phyloP scores from a whole-genome alignment of 2,329 filamentous ascomycete species.

The Rhynchosporium agropyri region DNA sequence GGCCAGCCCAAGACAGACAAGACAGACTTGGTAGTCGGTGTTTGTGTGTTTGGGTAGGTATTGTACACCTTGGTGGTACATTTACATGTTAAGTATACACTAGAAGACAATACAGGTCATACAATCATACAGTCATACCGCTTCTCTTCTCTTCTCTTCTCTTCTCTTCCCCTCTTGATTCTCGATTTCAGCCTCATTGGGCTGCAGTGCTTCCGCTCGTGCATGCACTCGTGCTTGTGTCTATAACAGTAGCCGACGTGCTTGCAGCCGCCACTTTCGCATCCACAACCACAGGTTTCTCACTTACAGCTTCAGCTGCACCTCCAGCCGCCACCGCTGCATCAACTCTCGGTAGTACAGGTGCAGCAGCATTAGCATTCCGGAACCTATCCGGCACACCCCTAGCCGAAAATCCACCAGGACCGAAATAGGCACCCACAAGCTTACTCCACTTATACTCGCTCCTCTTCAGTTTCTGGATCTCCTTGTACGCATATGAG shows the following conservation, averaged over 20 bases:
- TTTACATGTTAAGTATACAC: too few species aligned
- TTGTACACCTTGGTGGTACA: too few species aligned
- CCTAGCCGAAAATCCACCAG: constrained; percentile 61
- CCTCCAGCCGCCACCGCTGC: background rate
- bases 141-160: background rate
- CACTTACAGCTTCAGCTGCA: constrained; percentile 5
- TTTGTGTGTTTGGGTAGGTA: too few species aligned
- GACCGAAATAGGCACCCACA: constrained; percentile 82
- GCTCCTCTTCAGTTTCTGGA: constrained; percentile 72
- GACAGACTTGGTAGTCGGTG: too few species aligned
- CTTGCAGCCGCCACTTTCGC: too few species aligned
- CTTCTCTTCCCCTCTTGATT: too few species aligned
- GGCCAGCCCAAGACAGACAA: background rate
- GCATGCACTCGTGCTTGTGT: constrained; percentile 2
- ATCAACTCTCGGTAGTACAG: background rate
- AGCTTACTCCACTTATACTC: constrained; percentile 82
- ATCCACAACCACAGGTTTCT: too few species aligned
- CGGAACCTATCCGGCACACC: constrained; percentile 81
- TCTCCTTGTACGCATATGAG: constrained; percentile 76
- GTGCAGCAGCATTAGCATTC: constrained; percentile 6
- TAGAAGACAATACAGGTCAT: constrained; percentile 17
- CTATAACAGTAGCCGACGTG: background rate
- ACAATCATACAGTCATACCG: constrained; percentile 17
- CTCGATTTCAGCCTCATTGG: constrained; percentile 5
- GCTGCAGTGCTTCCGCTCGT: constrained; percentile 11